Conservation (phyloP, 2,329 filamentous ascomycete species). For the Penicillium sp. region DNA sequence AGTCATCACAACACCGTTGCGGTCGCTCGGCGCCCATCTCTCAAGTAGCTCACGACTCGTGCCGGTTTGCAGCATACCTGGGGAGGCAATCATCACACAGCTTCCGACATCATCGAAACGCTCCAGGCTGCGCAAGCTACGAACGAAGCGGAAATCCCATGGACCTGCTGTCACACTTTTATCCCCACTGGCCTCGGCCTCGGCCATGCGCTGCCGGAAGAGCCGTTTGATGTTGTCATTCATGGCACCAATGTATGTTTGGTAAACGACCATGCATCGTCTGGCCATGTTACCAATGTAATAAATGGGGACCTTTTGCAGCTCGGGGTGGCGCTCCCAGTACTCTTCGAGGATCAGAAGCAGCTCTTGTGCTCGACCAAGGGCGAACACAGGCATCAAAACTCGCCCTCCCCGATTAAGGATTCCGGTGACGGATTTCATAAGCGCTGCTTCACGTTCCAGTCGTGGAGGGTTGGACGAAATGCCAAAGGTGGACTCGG, state of each 20-base stretch:
- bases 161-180: slow-evolving; percentile 70
- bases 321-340: slow-evolving; percentile 86
- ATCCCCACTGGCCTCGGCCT: slow-evolving; percentile 79
- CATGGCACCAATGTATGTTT: slow-evolving; percentile 98
- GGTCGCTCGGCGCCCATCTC: slow-evolving; percentile 92
- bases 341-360: slow-evolving; percentile 95
- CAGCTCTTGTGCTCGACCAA: slow-evolving; percentile 91
- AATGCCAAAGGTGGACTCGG: slow-evolving; percentile 95
- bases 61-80: slow-evolving; percentile 97
- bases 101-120: slow-evolving; percentile 94
- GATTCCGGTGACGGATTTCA: slow-evolving; percentile 92
- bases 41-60: slow-evolving; percentile 91
- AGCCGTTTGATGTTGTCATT: slow-evolving; percentile 98
- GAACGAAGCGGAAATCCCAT: slow-evolving; percentile 96
- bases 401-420: slow-evolving; percentile 90
- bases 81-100: slow-evolving; percentile 95
- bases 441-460: slow-evolving; percentile 88
- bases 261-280: slow-evolving; percentile 98
- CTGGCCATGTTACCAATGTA: slow-evolving; percentile 93
- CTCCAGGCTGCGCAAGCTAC: slow-evolving; percentile 88
- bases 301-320: slow-evolving; percentile 91
- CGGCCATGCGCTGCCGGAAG: slow-evolving; percentile 90
- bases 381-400: slow-evolving; percentile 91
- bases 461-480: slow-evolving; percentile 88
- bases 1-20: slow-evolving; percentile 98